These are phyloP conservation scores for Mortierella sp. DNA, from an alignment of 371 early-diverging fungal species.

Conservation along the genomic window DNA sequence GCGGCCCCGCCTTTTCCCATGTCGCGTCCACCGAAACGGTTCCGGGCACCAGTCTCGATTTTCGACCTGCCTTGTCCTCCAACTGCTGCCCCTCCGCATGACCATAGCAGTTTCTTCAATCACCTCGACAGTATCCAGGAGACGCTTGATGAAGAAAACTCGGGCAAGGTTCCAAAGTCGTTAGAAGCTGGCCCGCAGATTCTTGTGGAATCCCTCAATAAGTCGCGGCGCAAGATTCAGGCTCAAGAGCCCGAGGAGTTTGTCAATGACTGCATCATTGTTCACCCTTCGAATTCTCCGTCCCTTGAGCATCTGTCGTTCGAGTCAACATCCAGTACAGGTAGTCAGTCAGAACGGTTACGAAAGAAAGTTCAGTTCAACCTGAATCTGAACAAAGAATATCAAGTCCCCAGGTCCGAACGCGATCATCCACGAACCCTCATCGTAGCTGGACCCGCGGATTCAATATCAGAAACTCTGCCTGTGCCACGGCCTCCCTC, in stretches of 20 bases:
- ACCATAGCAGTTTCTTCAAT: slow-evolving; percentile 9
- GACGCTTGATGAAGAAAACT: slow-evolving; percentile 24
- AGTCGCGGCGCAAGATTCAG: slow-evolving; percentile 13
- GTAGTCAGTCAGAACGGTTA: too few relatives aligned
- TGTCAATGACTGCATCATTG: too few relatives aligned
- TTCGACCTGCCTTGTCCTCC: slow-evolving; percentile 14
- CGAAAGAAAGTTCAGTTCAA: too few relatives aligned
- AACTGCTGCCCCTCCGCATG: slow-evolving; percentile 6
- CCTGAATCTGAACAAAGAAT: too few relatives aligned
- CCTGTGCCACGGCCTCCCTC: too few relatives aligned
- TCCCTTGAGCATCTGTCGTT: too few relatives aligned
- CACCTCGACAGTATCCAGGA: slow-evolving; percentile 18
- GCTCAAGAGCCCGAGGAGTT: background rate
- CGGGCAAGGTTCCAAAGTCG: slow-evolving; percentile 16
- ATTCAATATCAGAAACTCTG: too few relatives aligned
- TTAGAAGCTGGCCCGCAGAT: slow-evolving; percentile 23
- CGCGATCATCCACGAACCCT: too few relatives aligned
- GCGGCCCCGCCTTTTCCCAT: background rate
- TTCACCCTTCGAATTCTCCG: too few relatives aligned
- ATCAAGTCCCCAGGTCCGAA: too few relatives aligned
- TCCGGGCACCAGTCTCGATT: background rate
- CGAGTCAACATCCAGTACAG: too few relatives aligned
- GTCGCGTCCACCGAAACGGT: background rate
- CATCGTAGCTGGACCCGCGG: too few relatives aligned
- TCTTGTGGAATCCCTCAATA: slow-evolving; percentile 24